These are phyloP conservation scores for Magnolia sinica DNA, from an alignment of 164 flowering plant genomes.

Conservation along the genomic window DNA sequence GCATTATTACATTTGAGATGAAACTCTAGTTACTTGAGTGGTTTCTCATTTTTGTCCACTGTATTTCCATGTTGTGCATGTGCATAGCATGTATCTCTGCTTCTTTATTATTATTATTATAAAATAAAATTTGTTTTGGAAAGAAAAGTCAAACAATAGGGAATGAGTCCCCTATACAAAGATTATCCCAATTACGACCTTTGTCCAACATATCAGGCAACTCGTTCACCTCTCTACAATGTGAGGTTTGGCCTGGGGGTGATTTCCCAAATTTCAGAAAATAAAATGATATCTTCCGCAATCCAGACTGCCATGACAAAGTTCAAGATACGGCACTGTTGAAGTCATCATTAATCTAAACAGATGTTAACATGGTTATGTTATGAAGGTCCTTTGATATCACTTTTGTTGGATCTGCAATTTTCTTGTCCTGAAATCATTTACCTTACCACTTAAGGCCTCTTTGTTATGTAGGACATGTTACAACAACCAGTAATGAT, in stretches of 20 bases:
- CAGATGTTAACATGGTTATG: not conserved
- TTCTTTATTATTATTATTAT: too few relatives aligned
- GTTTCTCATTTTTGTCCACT: too few relatives aligned
- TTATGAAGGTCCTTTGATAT: not conserved
- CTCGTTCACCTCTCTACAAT: not conserved
- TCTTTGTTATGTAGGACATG: conserved; percentile 40
- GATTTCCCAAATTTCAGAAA: not conserved
- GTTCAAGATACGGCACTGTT: too few relatives aligned
- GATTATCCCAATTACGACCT: too few relatives aligned
- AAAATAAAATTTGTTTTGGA: too few relatives aligned
- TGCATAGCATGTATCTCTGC: too few relatives aligned
- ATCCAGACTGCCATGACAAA: too few relatives aligned
- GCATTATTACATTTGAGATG: too few relatives aligned
- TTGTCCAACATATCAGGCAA: not conserved
- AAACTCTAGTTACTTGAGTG: too few relatives aligned
- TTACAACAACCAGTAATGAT: conserved; percentile 68
- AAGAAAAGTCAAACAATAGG: too few relatives aligned
- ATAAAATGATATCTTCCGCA: not conserved
- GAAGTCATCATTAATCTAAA: not conserved
- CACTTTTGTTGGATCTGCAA: not conserved
- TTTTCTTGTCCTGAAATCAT: not conserved
- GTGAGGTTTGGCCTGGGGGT: not conserved
- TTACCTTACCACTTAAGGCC: not conserved
- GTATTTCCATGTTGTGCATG: too few relatives aligned
- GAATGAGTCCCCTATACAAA: too few relatives aligned